Percentiles rank a stretch among this genome's conserved stretches.
phyloP scores from a whole-genome alignment of 164 flowering plant species.

The Tetrastigma voinierianum region DNA sequence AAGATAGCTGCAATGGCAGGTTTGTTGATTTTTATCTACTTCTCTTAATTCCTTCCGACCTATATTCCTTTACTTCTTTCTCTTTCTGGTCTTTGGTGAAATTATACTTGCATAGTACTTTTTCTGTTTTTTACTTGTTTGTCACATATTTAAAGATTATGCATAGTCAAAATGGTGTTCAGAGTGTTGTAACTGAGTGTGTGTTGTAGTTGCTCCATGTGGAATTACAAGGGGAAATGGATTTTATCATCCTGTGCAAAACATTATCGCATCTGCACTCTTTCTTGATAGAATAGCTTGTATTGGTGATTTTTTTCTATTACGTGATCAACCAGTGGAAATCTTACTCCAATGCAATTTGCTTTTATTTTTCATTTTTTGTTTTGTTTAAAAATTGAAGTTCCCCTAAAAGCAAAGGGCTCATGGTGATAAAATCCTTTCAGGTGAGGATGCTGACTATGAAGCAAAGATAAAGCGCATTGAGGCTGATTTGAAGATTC shows the following conservation, averaged over 20 bases:
- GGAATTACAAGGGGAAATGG: too few species aligned
- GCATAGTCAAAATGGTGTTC: not conserved
- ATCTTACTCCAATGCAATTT: too few species aligned
- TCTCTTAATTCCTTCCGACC: not conserved
- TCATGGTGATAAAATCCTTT: not conserved
- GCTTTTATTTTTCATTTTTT: not conserved
- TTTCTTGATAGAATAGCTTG: too few species aligned
- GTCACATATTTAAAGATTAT: not conserved
- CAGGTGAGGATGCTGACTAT: slow-evolving; percentile 52
- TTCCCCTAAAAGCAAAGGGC: not conserved
- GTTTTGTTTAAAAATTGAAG: too few species aligned
- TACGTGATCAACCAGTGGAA: too few species aligned
- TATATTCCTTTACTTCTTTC: not conserved
- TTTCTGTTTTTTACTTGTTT: not conserved
- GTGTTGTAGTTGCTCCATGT: too few species aligned
- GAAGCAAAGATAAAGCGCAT: slow-evolving; percentile 56
- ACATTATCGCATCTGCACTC: too few species aligned
- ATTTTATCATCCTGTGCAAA: too few species aligned
- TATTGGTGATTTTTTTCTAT: too few species aligned
- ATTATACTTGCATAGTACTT: not conserved
- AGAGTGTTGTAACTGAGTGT: not conserved
- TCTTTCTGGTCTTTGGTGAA: not conserved
- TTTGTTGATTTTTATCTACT: slow-evolving; percentile 10
- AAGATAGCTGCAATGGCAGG: slow-evolving; percentile 89
- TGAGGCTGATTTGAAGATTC: slow-evolving; percentile 80